Percentiles rank a stretch among this genome's conserved stretches.
phyloP scores from a whole-genome alignment of 176 grass and related monocot species.

The Rhipidocladum racemiflorum region DNA sequence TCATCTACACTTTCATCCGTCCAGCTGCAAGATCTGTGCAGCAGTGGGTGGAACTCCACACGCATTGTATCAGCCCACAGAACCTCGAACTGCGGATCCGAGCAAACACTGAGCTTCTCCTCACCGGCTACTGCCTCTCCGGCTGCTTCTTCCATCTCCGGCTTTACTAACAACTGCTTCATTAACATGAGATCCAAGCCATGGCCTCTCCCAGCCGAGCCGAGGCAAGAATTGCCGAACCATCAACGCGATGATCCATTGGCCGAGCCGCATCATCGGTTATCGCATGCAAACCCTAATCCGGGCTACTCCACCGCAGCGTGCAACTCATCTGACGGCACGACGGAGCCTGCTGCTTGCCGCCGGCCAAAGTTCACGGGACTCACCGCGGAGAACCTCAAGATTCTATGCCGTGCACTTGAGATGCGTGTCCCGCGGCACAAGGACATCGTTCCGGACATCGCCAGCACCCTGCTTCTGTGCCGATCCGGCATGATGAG shows the following conservation, averaged over 20 bases:
- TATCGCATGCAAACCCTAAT: constrained; percentile 16
- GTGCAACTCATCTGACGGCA: constrained; percentile 5
- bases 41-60: no score
- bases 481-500: constrained; percentile 56
- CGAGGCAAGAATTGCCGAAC: constrained; percentile 27
- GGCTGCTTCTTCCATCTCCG: constrained; percentile 28
- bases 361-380: constrained; percentile 56
- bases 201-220: constrained; percentile 15
- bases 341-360: background rate
- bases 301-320: constrained; percentile 26
- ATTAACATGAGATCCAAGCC: constrained; percentile 32
- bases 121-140: constrained; percentile 20
- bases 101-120: constrained; percentile 71
- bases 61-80: constrained; percentile 17
- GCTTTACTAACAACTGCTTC: constrained; percentile 25
- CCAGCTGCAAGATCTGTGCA: constrained; percentile 45
- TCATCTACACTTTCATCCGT: background rate
- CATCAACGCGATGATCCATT: background rate
- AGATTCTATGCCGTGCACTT: constrained; percentile 47
- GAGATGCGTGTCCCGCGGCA: constrained; percentile 47
- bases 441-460: constrained; percentile 37
- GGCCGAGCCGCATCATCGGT: background rate
- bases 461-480: constrained; percentile 57
- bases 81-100: constrained; percentile 35
- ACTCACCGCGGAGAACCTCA: constrained; percentile 71